Base-by-base conservation (phyloP, 2,329 filamentous ascomycete genomes). In the Ascochyta koolunga region DNA sequence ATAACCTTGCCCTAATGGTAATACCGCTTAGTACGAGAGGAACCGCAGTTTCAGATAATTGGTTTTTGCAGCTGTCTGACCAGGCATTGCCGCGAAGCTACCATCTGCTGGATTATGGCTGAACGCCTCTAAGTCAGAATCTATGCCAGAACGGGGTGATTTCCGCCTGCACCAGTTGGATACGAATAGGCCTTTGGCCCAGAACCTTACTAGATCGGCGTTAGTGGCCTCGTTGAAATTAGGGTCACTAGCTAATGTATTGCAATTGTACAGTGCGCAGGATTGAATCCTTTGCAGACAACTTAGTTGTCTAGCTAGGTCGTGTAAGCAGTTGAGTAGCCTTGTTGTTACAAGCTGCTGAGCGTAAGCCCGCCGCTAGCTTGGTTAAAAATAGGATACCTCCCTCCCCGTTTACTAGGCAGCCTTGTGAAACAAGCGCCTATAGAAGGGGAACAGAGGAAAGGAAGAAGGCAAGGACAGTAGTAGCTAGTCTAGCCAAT, bases 111-210 rank as follows among this genome's bases (percentile, higher is more conserved):
- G 38, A 40, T 40, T 40, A 40, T 40, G 16, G 38, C 22, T 40
- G 16, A 40, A 40, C 38, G 24, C 38, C 38, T 77, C 69, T 76
- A 76, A 76, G 74, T 76, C 68, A 77, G 69, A 78, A 77, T 77
- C 69, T 71, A 74, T 76, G 68, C 71, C 68, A 69, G 68, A 77
- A 76, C 56, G 68, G 63, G 64, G 67, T 66, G 64, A 75, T 74
- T 68, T 61, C 65, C 59, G 61, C 65, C 65, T 67, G 66, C 65
- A 73, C 66, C 68, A 76, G 66, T 71, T 59, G 68, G 63, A 75
- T 73, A 75, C 62, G 66, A 75, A 76, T 77, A 77, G 65, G 67
- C 69, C 65, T 73, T 59, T 60, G 63, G 70, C 65, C 68, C 63
- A 71, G 63, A 63, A 62, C 50, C 54, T 58, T 59, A 64, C 42